Evolutionary conservation across 306 rosid species (phyloP), one percentile per base, ranked within the genome.

Genomic region (Quillaja saponaria): DNA sequence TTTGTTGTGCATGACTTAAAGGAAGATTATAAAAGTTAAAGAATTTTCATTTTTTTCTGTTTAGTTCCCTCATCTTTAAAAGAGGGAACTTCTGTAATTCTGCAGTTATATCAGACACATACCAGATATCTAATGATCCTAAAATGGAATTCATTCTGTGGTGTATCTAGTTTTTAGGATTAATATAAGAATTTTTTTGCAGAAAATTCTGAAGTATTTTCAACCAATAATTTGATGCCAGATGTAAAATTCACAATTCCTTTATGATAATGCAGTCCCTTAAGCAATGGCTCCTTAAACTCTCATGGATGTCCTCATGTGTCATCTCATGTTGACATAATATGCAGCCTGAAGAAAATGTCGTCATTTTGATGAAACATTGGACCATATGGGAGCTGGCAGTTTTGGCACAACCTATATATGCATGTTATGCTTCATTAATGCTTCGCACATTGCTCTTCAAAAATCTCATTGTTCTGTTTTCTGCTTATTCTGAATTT

Each of bases 301-400:
- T 20, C 12, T 64, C 7, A 38, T 13, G 39, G 59, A 74, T 80
- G 88, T 80, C 68, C 53, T 74, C 90, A 77, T 77, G 21, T 51
- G 12, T 3, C 37, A 8, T 16, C 38, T 49, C 18, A 76, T 81
- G 85, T 76, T 57, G 84, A 63, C 90, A 82, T 68, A 15, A 12
- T 38, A 10, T 39, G 35, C 56, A 21, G n/a, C 16, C 21, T 68
- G 6, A 34, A 15, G 11, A 54, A 13, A 3, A 62, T 84, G 86
- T 84, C 69, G 90, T 62, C 90, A 84, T 78, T 28, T 3, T 72
- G 58, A 42, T 76, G 76, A 69, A 52, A 76, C n/a, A 7, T 10
- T 65, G 80, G 38, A 51, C 59, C 57, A 13, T 39, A 1, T 39
- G 21, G 17, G 11, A 15, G 14, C 39, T 21, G 38, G 17, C 14